Evolutionary conservation across 2,329 filamentous ascomycete species (phyloP), one percentile per base, ranked within the genome.

Genomic region (Talaromyces sp.): DNA sequence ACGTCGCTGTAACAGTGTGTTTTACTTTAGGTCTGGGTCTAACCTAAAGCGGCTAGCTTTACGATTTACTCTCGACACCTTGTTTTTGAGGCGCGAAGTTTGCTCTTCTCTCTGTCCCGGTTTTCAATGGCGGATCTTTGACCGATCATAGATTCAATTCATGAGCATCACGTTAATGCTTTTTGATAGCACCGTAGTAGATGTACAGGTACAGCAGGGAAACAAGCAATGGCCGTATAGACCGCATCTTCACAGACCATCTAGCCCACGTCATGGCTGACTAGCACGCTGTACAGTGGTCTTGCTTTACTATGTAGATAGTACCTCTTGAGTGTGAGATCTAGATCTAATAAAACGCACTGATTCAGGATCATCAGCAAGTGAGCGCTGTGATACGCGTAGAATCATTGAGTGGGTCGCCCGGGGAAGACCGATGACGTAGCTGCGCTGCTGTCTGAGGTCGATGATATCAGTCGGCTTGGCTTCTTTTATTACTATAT

Each of bases 401-500:
- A 27, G 45, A 49, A n/a, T 47, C 19, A 13, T 22, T 8, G 43
- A 27, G 47, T 50, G 47, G 47, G 13, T 14, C 24, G 50, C 16
- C 50, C 11, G 31, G 52, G 49, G 37, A 37, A 13, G 41, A 35
- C 41, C 64, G 60, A 66, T 66, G 64, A 66, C 64, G 64, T 66
- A 66, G 61, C 27, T 27, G 39, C 37, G 22, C 39, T 43, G 37
- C 22, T 58, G 19, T n/a, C 41, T 47, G 14, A 59, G 56, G 41
- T 66, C 64, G 64, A 66, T 66, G 64, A 66, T 66, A 66, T 66
- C 64, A 66, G 64, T 24, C 27, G 22, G 35, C 56, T 59, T 59
- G 56, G 37, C 56, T 24, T 33, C 10, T 19, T 35, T 14, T 22
- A 24, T 6, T 6, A 31, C 16, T 56, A 56, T 56, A 56, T 56